Percentiles rank a stretch among this genome's conserved stretches.
Conservation (phyloP, 805 yeast genomes). For the Saccharomycopsis guyanensis region DNA sequence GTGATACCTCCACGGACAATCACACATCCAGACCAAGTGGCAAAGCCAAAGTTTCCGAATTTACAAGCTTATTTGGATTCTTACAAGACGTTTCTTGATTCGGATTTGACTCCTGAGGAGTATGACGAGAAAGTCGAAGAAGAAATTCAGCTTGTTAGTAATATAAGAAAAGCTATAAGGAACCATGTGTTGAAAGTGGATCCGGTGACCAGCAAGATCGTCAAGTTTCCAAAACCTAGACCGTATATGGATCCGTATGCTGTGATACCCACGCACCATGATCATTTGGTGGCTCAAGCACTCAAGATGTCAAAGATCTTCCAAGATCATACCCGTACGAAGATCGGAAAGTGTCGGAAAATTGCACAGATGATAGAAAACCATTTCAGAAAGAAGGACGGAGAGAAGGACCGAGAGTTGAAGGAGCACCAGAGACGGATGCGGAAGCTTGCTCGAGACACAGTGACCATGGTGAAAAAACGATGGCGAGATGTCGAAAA, state of each 20-base stretch:
- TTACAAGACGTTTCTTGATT: conserved; percentile 54
- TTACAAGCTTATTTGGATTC: conserved; percentile 44
- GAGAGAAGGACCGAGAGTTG: conserved; percentile 77
- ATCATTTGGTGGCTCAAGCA: conserved; percentile 73
- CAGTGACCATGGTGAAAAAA: conserved; percentile 77
- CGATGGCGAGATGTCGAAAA: conserved; percentile 89
- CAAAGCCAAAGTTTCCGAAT: conserved; percentile 35
- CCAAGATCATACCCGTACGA: conserved; percentile 54
- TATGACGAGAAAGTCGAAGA: conserved; percentile 47
- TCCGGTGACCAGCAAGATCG: conserved; percentile 29
- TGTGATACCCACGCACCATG: conserved; percentile 48
- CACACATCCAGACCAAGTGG: conserved; percentile 46
- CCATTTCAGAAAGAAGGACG: conserved; percentile 78
- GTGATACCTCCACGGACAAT: conserved; percentile 10
- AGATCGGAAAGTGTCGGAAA: conserved; percentile 59
- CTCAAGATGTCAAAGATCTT: conserved; percentile 61
- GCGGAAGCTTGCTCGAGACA: conserved; percentile 65
- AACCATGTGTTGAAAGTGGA: conserved; percentile 39
- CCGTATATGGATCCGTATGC: conserved; percentile 42
- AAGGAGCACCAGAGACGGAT: conserved; percentile 70
- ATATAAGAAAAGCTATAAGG: conserved; percentile 41
- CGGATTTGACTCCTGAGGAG: conserved; percentile 46
- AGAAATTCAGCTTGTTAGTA: conserved; percentile 39
- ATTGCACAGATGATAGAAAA: conserved; percentile 77
- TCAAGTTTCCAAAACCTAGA: conserved; percentile 36